Evolutionary conservation across 192 early-diverging fungal genomes (phyloP), one percentile per base, ranked within the genome.

Genomic region (Coemansia reversa): DNA sequence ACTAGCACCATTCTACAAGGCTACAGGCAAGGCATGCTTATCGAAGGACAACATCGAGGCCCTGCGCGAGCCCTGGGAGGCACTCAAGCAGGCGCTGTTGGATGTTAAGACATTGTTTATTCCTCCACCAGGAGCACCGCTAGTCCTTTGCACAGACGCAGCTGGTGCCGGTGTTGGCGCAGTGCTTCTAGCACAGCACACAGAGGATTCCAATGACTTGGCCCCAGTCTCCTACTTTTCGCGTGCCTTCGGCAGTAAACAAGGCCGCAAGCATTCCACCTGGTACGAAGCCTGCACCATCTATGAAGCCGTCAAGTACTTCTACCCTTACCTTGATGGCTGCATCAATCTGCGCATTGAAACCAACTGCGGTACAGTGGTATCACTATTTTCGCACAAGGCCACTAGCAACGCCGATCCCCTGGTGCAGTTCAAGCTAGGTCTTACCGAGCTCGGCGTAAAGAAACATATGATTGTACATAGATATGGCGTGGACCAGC

Each of bases 171-270:
- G 27, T 27, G 27, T 2, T 27, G 1, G 27, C 1, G 27, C 27
- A 27, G 27, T 27, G 27, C 27, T 27, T 5, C 51, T 76, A 4
- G 68, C 60, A 1, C 60, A 70, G 24, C 18, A 18, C 18, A 29
- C 59, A 0, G 51, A 65, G 54, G 61, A 66, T 11, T 39, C 63
- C 0, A 28, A 55, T 0, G 60, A 70, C 28, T 27, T 67, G 18
- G 55, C 56, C 1, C 64, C 60, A 3, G 75, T 71, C 0, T 65
- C 55, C n/a, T 77, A 63, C 54, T 77, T 58, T 53, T 71, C 60
- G 14, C 33, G 27, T 5, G 53, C 51, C 0, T 77, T 77, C 30
- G 27, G 3, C n/a, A 3, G 27, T 27, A 27, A 27, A 27, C 27
- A 27, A 27, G 27, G 27, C 27, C 27, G 69, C 2, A 56, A 56